Evolutionary conservation across 345 rosid genomes (phyloP).

Genomic region (Citrus mangshanensis): DNA sequence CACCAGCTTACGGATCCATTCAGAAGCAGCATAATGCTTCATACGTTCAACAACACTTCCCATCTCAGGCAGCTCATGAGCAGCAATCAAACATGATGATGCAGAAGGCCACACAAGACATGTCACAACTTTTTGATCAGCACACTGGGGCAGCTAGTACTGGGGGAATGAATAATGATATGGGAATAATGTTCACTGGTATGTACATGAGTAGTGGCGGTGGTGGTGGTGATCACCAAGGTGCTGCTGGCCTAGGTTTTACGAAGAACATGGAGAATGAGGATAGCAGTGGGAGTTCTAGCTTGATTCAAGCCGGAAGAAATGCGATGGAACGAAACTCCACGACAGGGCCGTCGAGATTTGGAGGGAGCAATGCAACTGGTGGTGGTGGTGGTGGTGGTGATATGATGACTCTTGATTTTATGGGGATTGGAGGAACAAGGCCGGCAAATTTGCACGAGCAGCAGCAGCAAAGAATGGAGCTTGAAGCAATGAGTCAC

Average conservation of each 20-base stretch:
- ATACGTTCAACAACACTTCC: conserved; percentile 28
- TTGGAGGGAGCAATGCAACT: conserved; percentile 18
- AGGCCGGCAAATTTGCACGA: conserved; percentile 32
- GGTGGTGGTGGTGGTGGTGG: neutral
- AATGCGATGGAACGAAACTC: conserved; percentile 14
- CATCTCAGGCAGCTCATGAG: conserved; percentile 9
- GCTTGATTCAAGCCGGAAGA: conserved; percentile 29
- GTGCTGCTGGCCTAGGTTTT: conserved; percentile 16
- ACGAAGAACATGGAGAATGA: conserved; percentile 27
- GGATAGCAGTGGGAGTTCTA: conserved; percentile 15
- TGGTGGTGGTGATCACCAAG: conserved; percentile 13
- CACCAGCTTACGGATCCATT: conserved; percentile 17
- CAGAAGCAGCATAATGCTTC: conserved; percentile 33
- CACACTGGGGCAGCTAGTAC: conserved; percentile 9
- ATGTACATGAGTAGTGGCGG: conserved; percentile 29
- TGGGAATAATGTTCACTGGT: conserved; percentile 41
- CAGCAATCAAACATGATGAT: conserved; percentile 29
- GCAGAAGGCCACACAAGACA: conserved; percentile 31
- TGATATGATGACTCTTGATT: conserved; percentile 48
- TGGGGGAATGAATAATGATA: conserved; percentile 31
- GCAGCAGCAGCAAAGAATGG: conserved; percentile 24
- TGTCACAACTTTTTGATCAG: conserved; percentile 35
- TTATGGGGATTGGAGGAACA: conserved; percentile 56
- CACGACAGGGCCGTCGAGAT: conserved; percentile 22
- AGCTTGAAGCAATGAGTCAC: conserved; percentile 43